phyloP scores from a whole-genome alignment of 1,284 basidiomycete genomes.

The Golubevia pallescens region DNA sequence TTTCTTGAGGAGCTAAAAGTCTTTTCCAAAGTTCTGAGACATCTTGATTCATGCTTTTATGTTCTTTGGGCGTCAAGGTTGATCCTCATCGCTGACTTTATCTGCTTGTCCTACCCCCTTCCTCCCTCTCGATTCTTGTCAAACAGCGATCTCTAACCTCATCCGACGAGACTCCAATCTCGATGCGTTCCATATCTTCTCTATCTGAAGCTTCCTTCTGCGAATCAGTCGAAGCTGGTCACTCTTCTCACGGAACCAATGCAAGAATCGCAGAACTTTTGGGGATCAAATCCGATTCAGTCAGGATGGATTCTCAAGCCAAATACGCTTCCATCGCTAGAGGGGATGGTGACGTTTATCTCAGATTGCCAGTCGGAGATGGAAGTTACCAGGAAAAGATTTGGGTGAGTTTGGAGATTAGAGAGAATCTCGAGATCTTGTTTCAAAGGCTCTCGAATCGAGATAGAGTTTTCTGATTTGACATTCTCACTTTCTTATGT shows the following conservation, averaged over 20 bases:
- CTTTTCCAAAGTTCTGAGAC: background rate
- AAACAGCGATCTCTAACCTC: slow-evolving; percentile 31
- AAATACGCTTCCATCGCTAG: slow-evolving; percentile 89
- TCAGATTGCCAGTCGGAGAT: slow-evolving; percentile 83
- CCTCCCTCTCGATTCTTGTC: background rate
- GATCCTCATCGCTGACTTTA: too few species aligned
- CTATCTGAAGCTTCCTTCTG: slow-evolving; percentile 75
- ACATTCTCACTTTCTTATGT: background rate
- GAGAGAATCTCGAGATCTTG: too few species aligned
- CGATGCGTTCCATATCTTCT: slow-evolving; percentile 50
- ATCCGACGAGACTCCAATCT: slow-evolving; percentile 21
- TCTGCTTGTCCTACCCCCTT: too few species aligned
- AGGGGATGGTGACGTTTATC: slow-evolving; percentile 86
- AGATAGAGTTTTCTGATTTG: background rate
- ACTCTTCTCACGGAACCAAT: slow-evolving; percentile 84
- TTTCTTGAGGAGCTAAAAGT: background rate
- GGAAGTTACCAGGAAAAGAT: slow-evolving; percentile 86
- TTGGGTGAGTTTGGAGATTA: slow-evolving; percentile 75
- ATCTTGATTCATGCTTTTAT: background rate
- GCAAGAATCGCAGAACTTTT: slow-evolving; percentile 76
- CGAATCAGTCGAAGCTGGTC: slow-evolving; percentile 91
- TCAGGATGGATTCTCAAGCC: slow-evolving; percentile 97
- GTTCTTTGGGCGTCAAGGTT: too few species aligned
- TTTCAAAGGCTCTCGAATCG: too few species aligned
- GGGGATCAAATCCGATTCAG: slow-evolving; percentile 72